These are phyloP conservation scores for Albophoma yamanashiensis DNA, from an alignment of 2,329 filamentous ascomycete genomes.

Conservation along the genomic window DNA sequence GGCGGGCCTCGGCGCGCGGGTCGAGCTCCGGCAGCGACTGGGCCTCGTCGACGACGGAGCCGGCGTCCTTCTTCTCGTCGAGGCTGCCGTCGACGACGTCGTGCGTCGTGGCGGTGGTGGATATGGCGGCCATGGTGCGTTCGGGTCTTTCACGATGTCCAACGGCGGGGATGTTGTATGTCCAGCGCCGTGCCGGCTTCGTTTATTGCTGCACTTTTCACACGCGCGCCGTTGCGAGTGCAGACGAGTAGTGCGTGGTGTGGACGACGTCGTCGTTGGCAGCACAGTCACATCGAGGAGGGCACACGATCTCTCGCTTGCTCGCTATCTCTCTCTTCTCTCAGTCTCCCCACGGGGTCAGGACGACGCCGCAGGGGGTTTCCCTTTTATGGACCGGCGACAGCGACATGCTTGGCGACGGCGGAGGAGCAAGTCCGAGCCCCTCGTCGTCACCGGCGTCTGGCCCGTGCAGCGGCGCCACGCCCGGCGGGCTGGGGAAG, in stretches of 20 bases:
- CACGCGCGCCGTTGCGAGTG: too few species aligned
- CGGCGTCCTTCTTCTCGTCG: not conserved
- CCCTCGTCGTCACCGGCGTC: not conserved
- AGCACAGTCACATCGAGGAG: too few species aligned
- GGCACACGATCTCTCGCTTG: too few species aligned
- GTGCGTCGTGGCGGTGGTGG: not conserved
- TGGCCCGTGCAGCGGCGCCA: not conserved
- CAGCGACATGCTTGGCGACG: not conserved
- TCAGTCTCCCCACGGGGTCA: not conserved
- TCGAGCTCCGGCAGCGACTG: constrained; percentile 9
- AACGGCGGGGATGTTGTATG: too few species aligned
- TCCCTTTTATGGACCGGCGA: not conserved
- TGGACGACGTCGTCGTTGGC: too few species aligned
- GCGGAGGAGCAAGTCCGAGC: not conserved
- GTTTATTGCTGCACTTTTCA: too few species aligned
- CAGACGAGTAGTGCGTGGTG: too few species aligned
- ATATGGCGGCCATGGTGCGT: not conserved
- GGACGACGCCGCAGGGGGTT: not conserved
- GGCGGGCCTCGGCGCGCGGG: constrained; percentile 15
- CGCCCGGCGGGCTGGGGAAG: not conserved
- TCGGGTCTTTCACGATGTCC: too few species aligned
- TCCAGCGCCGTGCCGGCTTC: too few species aligned
- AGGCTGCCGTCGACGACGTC: not conserved
- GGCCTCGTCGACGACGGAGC: not conserved
- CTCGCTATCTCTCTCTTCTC: too few species aligned